Percentiles rank a stretch among this genome's conserved stretches.
Evolutionary conservation across 1,284 basidiomycete species (phyloP).

Genomic region (Polyporus tsugae): DNA sequence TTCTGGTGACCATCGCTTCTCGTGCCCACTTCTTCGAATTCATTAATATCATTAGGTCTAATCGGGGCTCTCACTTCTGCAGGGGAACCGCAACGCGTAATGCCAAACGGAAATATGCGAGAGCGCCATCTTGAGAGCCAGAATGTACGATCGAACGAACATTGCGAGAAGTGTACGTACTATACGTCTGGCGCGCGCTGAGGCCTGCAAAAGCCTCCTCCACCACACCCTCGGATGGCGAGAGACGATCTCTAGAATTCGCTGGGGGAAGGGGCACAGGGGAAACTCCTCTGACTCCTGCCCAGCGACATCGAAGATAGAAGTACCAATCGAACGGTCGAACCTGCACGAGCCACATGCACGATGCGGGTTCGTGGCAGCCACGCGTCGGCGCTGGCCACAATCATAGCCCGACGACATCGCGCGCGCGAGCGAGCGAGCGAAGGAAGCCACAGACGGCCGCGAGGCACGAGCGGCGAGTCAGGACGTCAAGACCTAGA

Average conservation of each 20-base stretch:
- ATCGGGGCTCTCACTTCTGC: background rate
- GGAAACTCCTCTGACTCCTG: background rate
- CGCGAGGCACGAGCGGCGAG: background rate
- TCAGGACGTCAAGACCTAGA: background rate
- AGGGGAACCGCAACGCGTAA: background rate
- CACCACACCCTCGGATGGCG: background rate
- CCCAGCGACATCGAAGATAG: background rate
- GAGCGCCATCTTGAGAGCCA: background rate
- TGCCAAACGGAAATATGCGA: background rate
- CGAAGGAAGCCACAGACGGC: background rate
- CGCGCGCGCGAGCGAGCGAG: background rate
- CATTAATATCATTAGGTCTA: background rate
- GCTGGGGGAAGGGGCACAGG: slow-evolving; percentile 11
- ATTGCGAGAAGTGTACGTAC: background rate
- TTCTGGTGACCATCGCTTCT: background rate
- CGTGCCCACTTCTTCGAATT: background rate
- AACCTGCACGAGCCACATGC: background rate
- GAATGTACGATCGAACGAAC: background rate
- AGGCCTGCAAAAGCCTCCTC: background rate
- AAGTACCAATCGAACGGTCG: slow-evolving; percentile 7
- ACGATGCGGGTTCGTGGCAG: background rate
- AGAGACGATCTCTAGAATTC: slow-evolving; percentile 11
- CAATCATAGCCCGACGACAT: slow-evolving; percentile 1
- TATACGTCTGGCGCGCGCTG: too few species aligned
- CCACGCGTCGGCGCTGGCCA: slow-evolving; percentile 4